phyloP scores from a whole-genome alignment of 345 rosid species.

The Trapa bicornis region DNA sequence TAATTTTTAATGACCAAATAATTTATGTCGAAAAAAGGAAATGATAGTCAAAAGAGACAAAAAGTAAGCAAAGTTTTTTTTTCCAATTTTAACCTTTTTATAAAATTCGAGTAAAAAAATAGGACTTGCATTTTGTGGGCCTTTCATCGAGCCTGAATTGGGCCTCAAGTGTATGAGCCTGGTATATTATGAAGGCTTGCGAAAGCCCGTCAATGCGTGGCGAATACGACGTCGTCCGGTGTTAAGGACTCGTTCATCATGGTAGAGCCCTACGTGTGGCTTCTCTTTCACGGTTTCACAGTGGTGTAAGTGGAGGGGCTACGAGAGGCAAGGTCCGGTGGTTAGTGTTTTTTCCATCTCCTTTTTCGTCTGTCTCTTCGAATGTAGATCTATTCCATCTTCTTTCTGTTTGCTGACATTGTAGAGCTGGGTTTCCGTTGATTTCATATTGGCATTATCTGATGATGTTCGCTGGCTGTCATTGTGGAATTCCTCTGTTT shows the following conservation, averaged over 20 bases:
- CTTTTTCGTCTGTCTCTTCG: not conserved
- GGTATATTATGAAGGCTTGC: not conserved
- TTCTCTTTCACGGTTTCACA: no score
- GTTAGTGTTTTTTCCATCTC: not conserved
- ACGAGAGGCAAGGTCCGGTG: not conserved
- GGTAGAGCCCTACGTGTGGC: not conserved
- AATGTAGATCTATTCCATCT: not conserved
- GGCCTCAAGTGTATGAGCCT: not conserved
- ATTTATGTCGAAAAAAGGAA: no score
- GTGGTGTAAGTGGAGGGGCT: no score
- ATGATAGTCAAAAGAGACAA: no score
- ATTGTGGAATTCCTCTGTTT: not conserved
- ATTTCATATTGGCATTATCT: not conserved
- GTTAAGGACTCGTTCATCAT: not conserved
- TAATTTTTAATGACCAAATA: no score
- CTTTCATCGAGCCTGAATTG: not conserved
- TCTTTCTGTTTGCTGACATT: not conserved
- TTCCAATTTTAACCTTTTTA: no score
- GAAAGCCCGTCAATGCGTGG: not conserved
- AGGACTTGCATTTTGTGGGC: no score
- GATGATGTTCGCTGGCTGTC: not conserved
- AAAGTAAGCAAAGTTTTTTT: no score
- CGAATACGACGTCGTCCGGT: not conserved
- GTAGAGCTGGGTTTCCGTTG: not conserved
- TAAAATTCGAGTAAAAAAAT: no score